Evolutionary conservation across 1,284 basidiomycete genomes (phyloP).

Genomic region (Anthracocystis walkeri): DNA sequence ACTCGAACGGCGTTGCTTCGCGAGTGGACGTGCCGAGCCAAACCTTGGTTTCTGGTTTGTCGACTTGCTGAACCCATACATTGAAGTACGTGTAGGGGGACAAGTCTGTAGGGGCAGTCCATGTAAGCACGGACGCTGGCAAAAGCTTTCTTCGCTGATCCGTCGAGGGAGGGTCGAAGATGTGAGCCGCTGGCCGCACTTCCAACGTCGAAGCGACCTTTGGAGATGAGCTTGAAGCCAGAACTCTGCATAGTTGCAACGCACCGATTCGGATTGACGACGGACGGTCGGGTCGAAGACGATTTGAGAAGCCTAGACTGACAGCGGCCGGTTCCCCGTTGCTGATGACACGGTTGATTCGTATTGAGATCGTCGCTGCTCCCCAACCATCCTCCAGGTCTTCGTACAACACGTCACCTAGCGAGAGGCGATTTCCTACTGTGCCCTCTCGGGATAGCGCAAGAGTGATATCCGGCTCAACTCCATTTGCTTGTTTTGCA

Average conservation of each 20-base stretch:
- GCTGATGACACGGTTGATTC: not conserved
- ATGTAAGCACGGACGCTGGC: slow-evolving; percentile 12
- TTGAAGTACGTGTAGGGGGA: slow-evolving; percentile 16
- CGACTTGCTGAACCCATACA: slow-evolving; percentile 26
- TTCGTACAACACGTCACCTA: not conserved
- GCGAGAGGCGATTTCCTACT: not conserved
- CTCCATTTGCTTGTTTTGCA: not conserved
- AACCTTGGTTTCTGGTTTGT: slow-evolving; percentile 7
- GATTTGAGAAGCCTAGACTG: slow-evolving; percentile 15
- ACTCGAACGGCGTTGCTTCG: slow-evolving; percentile 33
- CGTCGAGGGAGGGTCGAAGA: not conserved
- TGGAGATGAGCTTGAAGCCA: not conserved
- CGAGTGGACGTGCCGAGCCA: slow-evolving; percentile 47
- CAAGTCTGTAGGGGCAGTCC: not conserved
- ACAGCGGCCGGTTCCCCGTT: not conserved
- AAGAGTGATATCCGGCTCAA: not conserved
- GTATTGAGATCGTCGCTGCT: not conserved
- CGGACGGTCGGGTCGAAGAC: not conserved
- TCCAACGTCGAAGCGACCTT: not conserved
- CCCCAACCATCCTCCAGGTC: slow-evolving; percentile 13
- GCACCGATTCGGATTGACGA: slow-evolving; percentile 23
- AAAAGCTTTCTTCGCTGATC: not conserved
- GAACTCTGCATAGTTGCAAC: slow-evolving; percentile 10
- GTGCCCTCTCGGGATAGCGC: not conserved
- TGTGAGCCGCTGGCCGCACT: slow-evolving; percentile 4